Base-by-base conservation (phyloP, 2,329 filamentous ascomycete species). In the Colletotrichum tropicale region DNA sequence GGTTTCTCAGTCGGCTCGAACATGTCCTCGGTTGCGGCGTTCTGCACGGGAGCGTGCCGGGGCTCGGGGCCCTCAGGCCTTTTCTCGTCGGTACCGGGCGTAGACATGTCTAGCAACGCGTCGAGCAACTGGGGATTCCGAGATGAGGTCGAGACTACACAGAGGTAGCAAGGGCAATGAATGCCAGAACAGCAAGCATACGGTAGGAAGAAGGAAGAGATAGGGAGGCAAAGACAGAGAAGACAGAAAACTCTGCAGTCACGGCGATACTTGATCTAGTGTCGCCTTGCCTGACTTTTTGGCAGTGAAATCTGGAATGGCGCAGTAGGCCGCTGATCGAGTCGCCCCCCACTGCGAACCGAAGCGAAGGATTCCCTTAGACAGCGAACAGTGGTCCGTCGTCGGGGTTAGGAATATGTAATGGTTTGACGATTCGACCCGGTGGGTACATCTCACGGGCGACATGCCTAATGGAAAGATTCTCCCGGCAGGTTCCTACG, bases 181-280 rank as follows among this genome's bases (percentile, higher is more conserved):
- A 48, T 4, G 2, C 5, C 18, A 12, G 38, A 0, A 0, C 9
- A 48, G 38, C 18, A n/a, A 48, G 38, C 12, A 3, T n/a, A n/a
- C 9, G 38, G 5, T n/a, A 18, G 18, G 3, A 2, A n/a, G 18
- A 18, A 48, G 38, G 12, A n/a, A 48, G 3, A n/a, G 38, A n/a
- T n/a, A 2, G 1, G 9, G 9, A 48, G 9, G 38, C 18, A 48
- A 48, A 4, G 3, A 2, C 38, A 12, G 38, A 6, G 18, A 48
- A 4, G 38, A 48, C 18, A 6, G 38, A 48, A 48, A n/a, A 12
- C 18, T 48, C 38, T 48, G 5, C 38, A 48, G 18, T 4, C 18
- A 12, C 38, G 5, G 38, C 38, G 18, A 48, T 12, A 48, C 9
- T 12, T 48, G 10, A 48, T 48, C 38, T n/a, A 12, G 3, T n/a